Evolutionary conservation across 192 early-diverging fungal genomes (phyloP), one percentile per base, ranked within the genome.

Genomic region (Coemansia sp.): DNA sequence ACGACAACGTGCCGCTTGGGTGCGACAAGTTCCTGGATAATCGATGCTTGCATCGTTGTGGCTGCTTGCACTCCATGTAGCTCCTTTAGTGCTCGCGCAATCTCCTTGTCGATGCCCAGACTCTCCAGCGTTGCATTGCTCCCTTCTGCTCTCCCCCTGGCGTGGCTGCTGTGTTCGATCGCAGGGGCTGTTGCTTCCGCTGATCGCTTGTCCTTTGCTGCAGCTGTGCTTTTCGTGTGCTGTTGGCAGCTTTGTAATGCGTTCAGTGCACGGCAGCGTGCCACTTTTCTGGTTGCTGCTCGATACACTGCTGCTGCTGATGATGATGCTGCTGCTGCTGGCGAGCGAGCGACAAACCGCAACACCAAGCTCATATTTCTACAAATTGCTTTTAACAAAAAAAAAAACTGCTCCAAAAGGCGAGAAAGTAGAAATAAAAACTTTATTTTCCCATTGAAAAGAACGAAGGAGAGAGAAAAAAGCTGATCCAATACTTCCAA

Each of bases 1-100:
- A 79, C 59, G 0, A 66, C n/a, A 25, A 73, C 4, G 31, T 70
- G 43, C 8, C 39, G 31, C 21, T 20, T 25, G 0, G 63, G 53
- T 1, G 18, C 8, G 15, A 35, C 7, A 4, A 73, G n/a, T 1
- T 58, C 37, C 18, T 28, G 46, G 0, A 73, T 21, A 5, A 73
- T 33, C 4, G 28, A 2, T 0, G 4, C 7, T n/a, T 79, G 76
- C 67, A 70, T 55, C 0, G 20, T 3, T 2, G 25, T 76, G 15
- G 74, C 52, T 13, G 18, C 30, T 3, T 2, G 10, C 40, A 56
- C 52, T 2, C 52, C 49, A 34, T 66, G 58, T 4, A 66, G 52
- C 28, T 31, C 35, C 2, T 23, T 2, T 33, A 70, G 62, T 1
- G 67, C 67, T 10, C 39, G 23, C 4, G 45, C 60, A 0, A 70